Evolutionary conservation across 2,329 filamentous ascomycete genomes (phyloP).

Genomic region (Dactylellina cionopaga): DNA sequence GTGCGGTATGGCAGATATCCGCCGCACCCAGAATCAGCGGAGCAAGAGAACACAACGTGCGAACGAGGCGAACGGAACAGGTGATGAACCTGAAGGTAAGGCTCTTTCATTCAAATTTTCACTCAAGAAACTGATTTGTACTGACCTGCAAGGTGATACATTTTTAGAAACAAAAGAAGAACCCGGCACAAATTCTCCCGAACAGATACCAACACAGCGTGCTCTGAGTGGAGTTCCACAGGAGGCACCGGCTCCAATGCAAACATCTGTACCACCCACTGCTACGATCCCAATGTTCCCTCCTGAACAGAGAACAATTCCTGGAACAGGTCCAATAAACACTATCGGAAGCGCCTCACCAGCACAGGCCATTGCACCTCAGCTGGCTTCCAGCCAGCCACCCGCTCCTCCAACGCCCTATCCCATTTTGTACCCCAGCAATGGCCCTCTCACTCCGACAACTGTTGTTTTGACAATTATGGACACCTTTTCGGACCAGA

Average conservation of each 20-base stretch:
- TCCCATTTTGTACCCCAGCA: constrained; percentile 35
- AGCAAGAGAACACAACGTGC: constrained; percentile 41
- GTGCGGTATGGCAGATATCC: constrained; percentile 46
- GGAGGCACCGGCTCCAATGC: constrained; percentile 39
- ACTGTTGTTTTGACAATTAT: constrained; percentile 38
- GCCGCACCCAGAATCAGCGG: constrained; percentile 42
- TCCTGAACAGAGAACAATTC: constrained; percentile 33
- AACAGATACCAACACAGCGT: constrained; percentile 37
- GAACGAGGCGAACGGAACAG: constrained; percentile 30
- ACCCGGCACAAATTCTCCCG: constrained; percentile 32
- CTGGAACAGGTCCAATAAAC: constrained; percentile 38
- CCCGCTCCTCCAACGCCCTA: constrained; percentile 35
- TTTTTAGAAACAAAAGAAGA: constrained; percentile 47
- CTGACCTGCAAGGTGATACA: constrained; percentile 16
- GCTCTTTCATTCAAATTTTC: not conserved
- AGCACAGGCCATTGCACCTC: constrained; percentile 32
- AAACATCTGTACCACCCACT: constrained; percentile 33
- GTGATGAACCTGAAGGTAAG: constrained; percentile 39
- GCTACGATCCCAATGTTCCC: constrained; percentile 35
- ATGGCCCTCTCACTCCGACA: constrained; percentile 3
- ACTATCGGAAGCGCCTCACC: constrained; percentile 34
- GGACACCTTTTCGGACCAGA: constrained; percentile 21
- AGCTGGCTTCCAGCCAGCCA: constrained; percentile 18
- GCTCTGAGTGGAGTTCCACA: constrained; percentile 30
- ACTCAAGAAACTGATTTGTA: constrained; percentile 7